phyloP scores from a whole-genome alignment of 148 eudicot genomes.

The Nepenthes mirabilis region DNA sequence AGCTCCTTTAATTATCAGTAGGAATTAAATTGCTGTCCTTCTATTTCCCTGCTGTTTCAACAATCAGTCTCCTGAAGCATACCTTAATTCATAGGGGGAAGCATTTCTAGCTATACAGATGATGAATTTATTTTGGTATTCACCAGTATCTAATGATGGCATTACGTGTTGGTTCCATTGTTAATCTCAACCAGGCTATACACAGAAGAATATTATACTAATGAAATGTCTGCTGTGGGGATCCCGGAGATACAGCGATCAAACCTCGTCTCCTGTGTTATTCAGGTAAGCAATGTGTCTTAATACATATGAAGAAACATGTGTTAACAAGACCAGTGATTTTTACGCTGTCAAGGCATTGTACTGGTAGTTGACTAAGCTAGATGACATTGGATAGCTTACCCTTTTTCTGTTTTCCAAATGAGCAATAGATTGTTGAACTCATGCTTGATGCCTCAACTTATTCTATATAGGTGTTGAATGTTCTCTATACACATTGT shows the following conservation, averaged over 20 bases:
- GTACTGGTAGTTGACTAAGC: too few species aligned
- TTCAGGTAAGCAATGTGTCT: constrained; percentile 37
- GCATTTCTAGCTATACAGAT: too few species aligned
- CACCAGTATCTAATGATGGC: too few species aligned
- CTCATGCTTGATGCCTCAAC: not conserved
- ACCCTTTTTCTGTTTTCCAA: not conserved
- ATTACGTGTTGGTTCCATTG: not conserved
- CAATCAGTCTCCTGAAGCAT: too few species aligned
- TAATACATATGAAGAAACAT: not conserved
- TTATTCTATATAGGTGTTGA: not conserved
- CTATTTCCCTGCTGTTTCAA: too few species aligned
- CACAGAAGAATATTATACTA: constrained; percentile 66
- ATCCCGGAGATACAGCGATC: constrained; percentile 99
- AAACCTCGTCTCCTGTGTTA: constrained; percentile 77
- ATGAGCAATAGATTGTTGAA: not conserved
- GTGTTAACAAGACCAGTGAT: too few species aligned
- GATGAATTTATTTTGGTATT: too few species aligned
- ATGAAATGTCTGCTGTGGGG: constrained; percentile 77
- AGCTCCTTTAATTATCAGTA: too few species aligned
- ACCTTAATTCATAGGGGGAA: too few species aligned
- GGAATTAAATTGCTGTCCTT: too few species aligned
- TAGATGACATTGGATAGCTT: too few species aligned
- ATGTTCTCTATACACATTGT: not conserved
- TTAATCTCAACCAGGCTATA: constrained; percentile 48
- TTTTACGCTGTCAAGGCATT: too few species aligned